A percentile compares a stretch with the other conserved stretches of the same genome.
Conservation (phyloP, 768 basidiomycete species). For the Trichaptum fuscoviolaceum region DNA sequence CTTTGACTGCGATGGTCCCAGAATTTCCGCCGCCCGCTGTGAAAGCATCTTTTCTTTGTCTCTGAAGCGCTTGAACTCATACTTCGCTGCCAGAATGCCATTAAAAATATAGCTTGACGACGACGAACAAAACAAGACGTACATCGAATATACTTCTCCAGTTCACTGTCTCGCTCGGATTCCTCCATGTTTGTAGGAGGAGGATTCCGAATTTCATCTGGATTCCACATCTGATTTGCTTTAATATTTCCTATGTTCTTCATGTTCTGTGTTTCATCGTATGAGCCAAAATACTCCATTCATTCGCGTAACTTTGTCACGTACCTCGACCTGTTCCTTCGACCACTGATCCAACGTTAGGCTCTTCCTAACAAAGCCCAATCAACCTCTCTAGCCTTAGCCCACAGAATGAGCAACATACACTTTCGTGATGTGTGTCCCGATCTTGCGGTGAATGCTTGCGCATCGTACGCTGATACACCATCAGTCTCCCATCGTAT, state of each 20-base stretch:
- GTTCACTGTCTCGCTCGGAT: conserved; percentile 78
- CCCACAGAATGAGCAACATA: conserved; percentile 32
- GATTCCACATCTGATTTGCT: conserved; percentile 77
- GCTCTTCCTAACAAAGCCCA: conserved; percentile 60
- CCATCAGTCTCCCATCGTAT: conserved; percentile 10
- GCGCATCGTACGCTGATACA: conserved; percentile 73
- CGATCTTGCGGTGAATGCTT: conserved; percentile 89
- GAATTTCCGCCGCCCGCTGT: conserved; percentile 20
- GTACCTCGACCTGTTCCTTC: conserved; percentile 83
- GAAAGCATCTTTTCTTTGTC: conserved; percentile 16
- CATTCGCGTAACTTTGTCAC: conserved; percentile 64
- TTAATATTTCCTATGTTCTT: conserved; percentile 73
- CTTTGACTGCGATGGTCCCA: conserved; percentile 38
- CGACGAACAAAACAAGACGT: conserved; percentile 24
- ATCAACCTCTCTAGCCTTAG: conserved; percentile 7
- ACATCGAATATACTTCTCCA: conserved; percentile 89
- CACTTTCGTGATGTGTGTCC: conserved; percentile 93
- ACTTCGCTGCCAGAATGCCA: conserved; percentile 50
- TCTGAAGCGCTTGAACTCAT: conserved; percentile 66
- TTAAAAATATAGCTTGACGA: neutral
- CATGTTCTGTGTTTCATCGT: conserved; percentile 52
- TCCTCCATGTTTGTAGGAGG: conserved; percentile 79
- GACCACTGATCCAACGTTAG: conserved; percentile 84
- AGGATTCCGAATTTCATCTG: conserved; percentile 76
- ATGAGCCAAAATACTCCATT: conserved; percentile 78